phyloP scores from a whole-genome alignment of 306 rosid genomes.

The Begonia loranthoides region DNA sequence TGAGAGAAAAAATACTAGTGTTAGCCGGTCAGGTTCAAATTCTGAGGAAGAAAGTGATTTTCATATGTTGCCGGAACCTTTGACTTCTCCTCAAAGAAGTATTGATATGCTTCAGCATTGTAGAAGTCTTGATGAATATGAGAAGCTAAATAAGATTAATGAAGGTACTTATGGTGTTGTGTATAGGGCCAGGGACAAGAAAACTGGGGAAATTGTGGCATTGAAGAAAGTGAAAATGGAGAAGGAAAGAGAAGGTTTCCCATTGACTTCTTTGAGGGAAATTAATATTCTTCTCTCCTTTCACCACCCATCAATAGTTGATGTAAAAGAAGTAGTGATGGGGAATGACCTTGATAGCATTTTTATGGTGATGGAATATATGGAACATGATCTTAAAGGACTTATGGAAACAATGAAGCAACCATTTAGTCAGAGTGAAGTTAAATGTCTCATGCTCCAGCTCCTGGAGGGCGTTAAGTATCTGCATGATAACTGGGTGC shows the following conservation, averaged over 20 bases:
- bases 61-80: conserved; percentile 40
- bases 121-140: conserved; percentile 99
- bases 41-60: conserved; percentile 54
- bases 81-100: conserved; percentile 47
- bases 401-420: conserved; percentile 97
- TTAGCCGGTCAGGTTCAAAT: conserved; percentile 39
- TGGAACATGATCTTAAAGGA: conserved; percentile 98
- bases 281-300: conserved; percentile 96
- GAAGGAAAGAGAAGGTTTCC: conserved; percentile 97
- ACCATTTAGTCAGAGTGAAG: conserved; percentile 98
- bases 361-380: conserved; percentile 99
- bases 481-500: conserved; percentile 99
- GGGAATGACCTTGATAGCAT: conserved; percentile 98
- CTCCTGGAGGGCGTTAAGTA: conserved; percentile 87
- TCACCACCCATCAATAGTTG: conserved; percentile 90
- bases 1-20: conserved; percentile 29
- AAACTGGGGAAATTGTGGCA: conserved; percentile 83
- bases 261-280: conserved; percentile 96
- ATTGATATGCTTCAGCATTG: conserved; percentile 97
- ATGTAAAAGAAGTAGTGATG: conserved; percentile 97
- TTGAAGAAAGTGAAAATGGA: conserved; percentile 99
- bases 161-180: conserved; percentile 99
- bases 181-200: conserved; percentile 90
- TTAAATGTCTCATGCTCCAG: conserved; percentile 94
- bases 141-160: conserved; percentile 93